These are phyloP conservation scores for Hypoxylon sp. DNA, from an alignment of 2,329 filamentous ascomycete species.

Conservation along the genomic window DNA sequence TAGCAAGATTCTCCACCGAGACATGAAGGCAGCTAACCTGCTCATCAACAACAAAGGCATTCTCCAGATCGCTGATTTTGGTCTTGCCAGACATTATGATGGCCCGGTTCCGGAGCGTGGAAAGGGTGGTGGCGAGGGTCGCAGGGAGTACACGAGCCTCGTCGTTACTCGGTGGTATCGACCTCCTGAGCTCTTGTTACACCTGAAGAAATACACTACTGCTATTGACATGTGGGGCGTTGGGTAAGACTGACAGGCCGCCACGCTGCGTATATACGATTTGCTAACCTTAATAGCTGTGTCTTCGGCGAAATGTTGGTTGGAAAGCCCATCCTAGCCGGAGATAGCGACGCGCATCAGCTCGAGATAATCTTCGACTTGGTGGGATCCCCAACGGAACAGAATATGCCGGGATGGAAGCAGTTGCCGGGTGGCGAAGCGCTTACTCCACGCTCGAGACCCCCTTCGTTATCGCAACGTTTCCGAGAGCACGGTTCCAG, in stretches of 20 bases:
- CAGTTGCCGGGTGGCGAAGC: conserved; percentile 83
- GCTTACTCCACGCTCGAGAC: conserved; percentile 70
- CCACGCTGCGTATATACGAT: neutral
- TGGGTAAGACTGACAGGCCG: conserved; percentile 69
- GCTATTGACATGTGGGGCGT: conserved; percentile 99
- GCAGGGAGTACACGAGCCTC: conserved; percentile 92
- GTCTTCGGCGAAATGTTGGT: conserved; percentile 98
- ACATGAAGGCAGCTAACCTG: conserved; percentile 99
- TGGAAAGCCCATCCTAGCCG: conserved; percentile 90
- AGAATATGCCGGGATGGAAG: conserved; percentile 93
- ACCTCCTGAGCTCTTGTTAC: conserved; percentile 90
- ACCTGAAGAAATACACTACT: conserved; percentile 91
- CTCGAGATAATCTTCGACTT: conserved; percentile 94
- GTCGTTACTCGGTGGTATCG: conserved; percentile 98
- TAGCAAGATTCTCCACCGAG: conserved; percentile 89
- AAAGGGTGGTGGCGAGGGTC: conserved; percentile 83
- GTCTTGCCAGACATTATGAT: conserved; percentile 92
- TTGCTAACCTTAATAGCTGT: conserved; percentile 68
- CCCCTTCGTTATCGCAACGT: conserved; percentile 74
- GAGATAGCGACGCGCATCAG: conserved; percentile 89
- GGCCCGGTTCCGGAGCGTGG: conserved; percentile 82
- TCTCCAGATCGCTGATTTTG: conserved; percentile 97
- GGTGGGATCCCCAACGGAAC: conserved; percentile 88
- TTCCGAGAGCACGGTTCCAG: conserved; percentile 80
- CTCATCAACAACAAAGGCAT: conserved; percentile 95